These are phyloP conservation scores for Plasmodium vivax DNA, from an alignment of 169 alveolate genomes.

Conservation along the genomic window DNA sequence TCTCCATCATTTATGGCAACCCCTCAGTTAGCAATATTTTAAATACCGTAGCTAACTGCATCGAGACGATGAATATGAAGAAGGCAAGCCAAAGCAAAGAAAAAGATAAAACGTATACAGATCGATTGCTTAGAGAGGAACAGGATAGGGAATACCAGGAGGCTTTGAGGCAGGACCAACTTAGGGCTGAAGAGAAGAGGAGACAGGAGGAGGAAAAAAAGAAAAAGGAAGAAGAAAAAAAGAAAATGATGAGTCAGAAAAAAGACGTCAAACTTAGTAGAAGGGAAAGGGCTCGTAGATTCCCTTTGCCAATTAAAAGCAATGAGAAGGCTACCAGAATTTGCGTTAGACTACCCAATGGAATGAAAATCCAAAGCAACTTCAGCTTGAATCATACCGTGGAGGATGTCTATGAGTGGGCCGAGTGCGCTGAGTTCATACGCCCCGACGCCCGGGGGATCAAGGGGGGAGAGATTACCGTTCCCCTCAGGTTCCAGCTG, in stretches of 20 bases:
- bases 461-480: background rate
- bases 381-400: conserved; percentile 29
- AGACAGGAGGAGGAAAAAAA: conserved; percentile 47
- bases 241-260: background rate
- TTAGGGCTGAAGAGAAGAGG: conserved; percentile 11
- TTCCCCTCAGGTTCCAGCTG: conserved; percentile 38
- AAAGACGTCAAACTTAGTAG: conserved; percentile 14
- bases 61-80: conserved; percentile 11
- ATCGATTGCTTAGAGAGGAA: conserved; percentile 41
- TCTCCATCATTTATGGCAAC: conserved; percentile 27
- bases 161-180: conserved; percentile 27
- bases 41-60: conserved; percentile 5
- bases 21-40: conserved; percentile 23
- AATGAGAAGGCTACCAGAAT: conserved; percentile 44
- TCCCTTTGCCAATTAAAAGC: conserved; percentile 5
- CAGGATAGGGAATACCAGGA: conserved; percentile 66
- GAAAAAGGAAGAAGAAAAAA: conserved; percentile 27
- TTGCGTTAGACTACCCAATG: conserved; percentile 30
- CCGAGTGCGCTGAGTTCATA: conserved; percentile 38
- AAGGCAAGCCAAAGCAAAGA: background rate
- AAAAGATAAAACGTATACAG: background rate
- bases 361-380: conserved; percentile 13
- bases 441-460: background rate
- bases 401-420: conserved; percentile 57
- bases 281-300: conserved; percentile 24